Conservation (phyloP, 768 basidiomycete genomes). For the Collybia sordida region DNA sequence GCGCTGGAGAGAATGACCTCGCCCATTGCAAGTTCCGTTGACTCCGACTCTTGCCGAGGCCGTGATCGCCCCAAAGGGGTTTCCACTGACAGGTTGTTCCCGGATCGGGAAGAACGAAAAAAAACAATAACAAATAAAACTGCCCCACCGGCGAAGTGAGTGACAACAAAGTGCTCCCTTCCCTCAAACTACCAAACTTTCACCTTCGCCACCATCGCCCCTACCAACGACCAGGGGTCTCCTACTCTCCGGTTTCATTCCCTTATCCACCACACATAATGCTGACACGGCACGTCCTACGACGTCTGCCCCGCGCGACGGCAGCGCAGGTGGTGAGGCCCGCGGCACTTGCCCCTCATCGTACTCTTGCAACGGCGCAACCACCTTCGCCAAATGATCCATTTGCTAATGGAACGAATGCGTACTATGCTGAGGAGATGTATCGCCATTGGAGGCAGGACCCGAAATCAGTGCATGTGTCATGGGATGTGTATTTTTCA, state of each 20-base stretch:
- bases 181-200: neutral
- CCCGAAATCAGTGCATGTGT: slow-evolving; percentile 87
- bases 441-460: slow-evolving; percentile 91
- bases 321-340: neutral
- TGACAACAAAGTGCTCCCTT: neutral
- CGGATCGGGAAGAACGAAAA: neutral
- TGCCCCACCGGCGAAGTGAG: slow-evolving; percentile 1
- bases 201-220: slow-evolving; percentile 2
- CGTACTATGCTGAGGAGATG: slow-evolving; percentile 97
- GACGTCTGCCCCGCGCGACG: slow-evolving; percentile 26
- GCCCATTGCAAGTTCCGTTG: no score
- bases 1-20: no score
- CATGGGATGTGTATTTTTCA: slow-evolving; percentile 93
- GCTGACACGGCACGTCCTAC: slow-evolving; percentile 33
- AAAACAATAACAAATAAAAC: slow-evolving; percentile 6
- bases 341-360: slow-evolving; percentile 13
- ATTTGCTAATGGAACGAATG: slow-evolving; percentile 93
- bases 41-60: no score
- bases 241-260: neutral
- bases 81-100: slow-evolving; percentile 1
- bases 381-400: slow-evolving; percentile 76
- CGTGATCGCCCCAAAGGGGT: no score
- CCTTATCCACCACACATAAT: slow-evolving; percentile 20
- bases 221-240: neutral
- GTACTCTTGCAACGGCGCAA: slow-evolving; percentile 43